Evolutionary conservation across 1,284 basidiomycete genomes (phyloP), one percentile per base, ranked within the genome.

Genomic region (Kwoniella shivajii): DNA sequence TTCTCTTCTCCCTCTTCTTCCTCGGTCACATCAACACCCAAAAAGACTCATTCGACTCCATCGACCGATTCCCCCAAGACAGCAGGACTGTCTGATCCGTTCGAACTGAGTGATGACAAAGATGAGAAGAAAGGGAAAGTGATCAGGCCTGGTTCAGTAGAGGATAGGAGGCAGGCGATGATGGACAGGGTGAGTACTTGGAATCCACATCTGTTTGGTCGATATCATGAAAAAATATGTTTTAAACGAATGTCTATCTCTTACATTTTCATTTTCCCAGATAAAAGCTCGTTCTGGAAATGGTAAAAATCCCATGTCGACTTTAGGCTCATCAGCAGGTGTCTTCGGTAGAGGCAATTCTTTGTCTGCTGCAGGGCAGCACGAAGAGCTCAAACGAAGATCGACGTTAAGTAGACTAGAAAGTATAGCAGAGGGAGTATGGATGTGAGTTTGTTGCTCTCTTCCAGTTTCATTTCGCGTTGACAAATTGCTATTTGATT

Each of bases 341-440:
- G 39, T 57, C 24, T 45, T 62, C 34, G 44, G 50, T 22, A 33
- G 34, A 30, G 50, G 50, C 10, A 52, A 52, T 6, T 56, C 49
- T 30, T 54, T 69, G 41, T 69, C 73, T 9, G 52, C 60, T 20
- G 48, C 64, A 0, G 67, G 70, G 24, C 62, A 64, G 45, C 65
- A 70, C 39, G 73, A 78, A 38, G 78, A 73, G 61, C 63, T 80
- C 16, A 75, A 76, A 51, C 63, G 77, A 29, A 61, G 78, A 31
- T 70, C 67, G 27, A 76, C 76, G 3, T 66, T 80, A 4, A 75
- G 73, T 58, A 66, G 79, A 7, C 67, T 80, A 20, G 74, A 75
- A 49, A 59, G 68, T 31, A 68, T 80, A 26, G 79, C 79, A 0
- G 78, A 80, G 58, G 72, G 64, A 20, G 76, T 80, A 4, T 79